Base-by-base conservation (phyloP, 345 rosid genomes). In the Linum usitatissimum region DNA sequence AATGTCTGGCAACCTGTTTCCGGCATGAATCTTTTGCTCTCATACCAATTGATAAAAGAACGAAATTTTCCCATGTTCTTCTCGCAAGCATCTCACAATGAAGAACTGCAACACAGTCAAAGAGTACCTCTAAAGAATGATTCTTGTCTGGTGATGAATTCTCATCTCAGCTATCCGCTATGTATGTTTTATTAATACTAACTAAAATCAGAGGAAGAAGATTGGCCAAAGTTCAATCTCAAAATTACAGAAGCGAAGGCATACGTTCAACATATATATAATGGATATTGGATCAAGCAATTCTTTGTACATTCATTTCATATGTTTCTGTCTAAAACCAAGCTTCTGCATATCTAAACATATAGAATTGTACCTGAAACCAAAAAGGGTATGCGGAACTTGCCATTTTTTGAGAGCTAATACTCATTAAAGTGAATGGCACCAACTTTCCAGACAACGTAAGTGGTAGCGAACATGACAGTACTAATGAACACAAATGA, bases 391-490 rank as follows among this genome's bases (percentile, higher is more conserved):
- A 34, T 34, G 38, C 38, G 3, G 38, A 7, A 5, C 8, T 34
- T 34, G 38, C 38, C 38, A 34, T 34, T 34, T 34, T 34, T 3
- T 34, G 38, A 34, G 6, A 4, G 8, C 38, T 61, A 80, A 55
- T 63, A 81, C 65, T 91, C 92, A 0, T 91, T 89, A 56, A 88
- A 91, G 77, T 91, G 96, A 74, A 91, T 91, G 1, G 84, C 98
- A 48, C 92, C 96, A 9, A 80, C 87, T 78, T 91, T 91, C 98
- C 96, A 89, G 55, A 92, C 90, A 36, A 87, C 9, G 69, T 59
- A 91, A 59, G 98, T 88, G 12, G 96, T 91, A 9, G 93, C 82
- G 61, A 92, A 84, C 98, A 92, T 92, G 14, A 89, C 79, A 0
- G 93, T 81, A 79, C 95, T 92, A 71, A 92, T 87, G 19, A 87